These are phyloP conservation scores for Alternaria sp. DNA, from an alignment of 2,329 filamentous ascomycete species.

Conservation along the genomic window DNA sequence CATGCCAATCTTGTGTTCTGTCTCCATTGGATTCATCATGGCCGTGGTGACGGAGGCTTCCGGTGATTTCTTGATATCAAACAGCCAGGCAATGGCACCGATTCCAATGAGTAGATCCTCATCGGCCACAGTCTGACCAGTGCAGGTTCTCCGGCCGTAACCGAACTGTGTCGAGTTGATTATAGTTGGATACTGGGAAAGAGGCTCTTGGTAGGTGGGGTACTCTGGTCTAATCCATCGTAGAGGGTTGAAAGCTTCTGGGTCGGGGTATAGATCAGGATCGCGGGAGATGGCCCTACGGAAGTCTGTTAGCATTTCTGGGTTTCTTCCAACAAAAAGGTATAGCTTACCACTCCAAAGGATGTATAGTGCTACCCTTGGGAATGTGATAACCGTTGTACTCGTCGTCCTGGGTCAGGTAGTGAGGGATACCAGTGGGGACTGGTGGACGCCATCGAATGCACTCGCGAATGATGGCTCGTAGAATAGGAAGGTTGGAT, in stretches of 20 bases:
- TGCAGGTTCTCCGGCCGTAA: conserved; percentile 61
- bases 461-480: conserved; percentile 52
- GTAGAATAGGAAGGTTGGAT: conserved; percentile 52
- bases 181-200: conserved; percentile 61
- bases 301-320: conserved; percentile 18
- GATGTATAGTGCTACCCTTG: conserved; percentile 59
- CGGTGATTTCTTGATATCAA: conserved; percentile 48
- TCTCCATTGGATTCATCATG: conserved; percentile 23
- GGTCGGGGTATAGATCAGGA: conserved; percentile 65
- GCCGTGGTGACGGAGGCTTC: conserved; percentile 22
- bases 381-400: conserved; percentile 67
- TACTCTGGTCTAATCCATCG: conserved; percentile 67
- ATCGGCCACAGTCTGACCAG: conserved; percentile 55
- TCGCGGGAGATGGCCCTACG: conserved; percentile 63
- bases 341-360: conserved; percentile 54
- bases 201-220: conserved; percentile 63
- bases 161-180: conserved; percentile 64
- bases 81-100: conserved; percentile 58
- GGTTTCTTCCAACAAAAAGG: neutral
- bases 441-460: conserved; percentile 58
- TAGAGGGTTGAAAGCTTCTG: conserved; percentile 70
- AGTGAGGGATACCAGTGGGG: conserved; percentile 62
- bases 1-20: conserved; percentile 29
- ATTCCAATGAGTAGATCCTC: conserved; percentile 55
- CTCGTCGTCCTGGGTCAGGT: conserved; percentile 62